Conservation (phyloP, 2,329 filamentous ascomycete species). For the Cryphonectria japonica region DNA sequence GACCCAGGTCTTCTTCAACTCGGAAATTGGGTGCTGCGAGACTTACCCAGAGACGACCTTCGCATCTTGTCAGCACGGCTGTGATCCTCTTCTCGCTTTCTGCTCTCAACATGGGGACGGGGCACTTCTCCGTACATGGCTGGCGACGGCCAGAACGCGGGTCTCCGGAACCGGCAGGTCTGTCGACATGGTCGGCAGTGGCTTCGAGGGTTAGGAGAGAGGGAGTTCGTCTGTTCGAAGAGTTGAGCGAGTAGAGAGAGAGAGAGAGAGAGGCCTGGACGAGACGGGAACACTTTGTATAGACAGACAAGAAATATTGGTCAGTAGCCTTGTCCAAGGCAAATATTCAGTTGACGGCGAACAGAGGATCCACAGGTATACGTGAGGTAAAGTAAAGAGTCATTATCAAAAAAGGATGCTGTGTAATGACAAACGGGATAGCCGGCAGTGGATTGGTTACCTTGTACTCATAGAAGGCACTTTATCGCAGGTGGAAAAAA, state of each 20-base stretch:
- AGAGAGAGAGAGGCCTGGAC: background rate
- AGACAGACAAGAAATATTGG: background rate
- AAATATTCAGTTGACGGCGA: background rate
- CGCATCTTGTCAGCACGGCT: constrained; percentile 27
- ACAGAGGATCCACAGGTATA: background rate
- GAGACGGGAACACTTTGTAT: background rate
- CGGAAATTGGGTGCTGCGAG: background rate
- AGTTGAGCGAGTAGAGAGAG: no score
- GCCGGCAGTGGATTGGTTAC: constrained; percentile 4
- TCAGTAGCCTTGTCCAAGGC: background rate
- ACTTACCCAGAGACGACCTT: constrained; percentile 51
- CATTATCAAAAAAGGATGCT: constrained; percentile 20
- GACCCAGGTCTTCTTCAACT: background rate
- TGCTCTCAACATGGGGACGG: constrained; percentile 32
- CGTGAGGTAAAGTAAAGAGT: constrained; percentile 10
- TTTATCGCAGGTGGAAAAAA: constrained; percentile 10
- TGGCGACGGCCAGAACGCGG: constrained; percentile 83
- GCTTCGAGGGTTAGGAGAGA: background rate
- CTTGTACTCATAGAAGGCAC: background rate
- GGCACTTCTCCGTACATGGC: constrained; percentile 73
- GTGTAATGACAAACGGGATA: constrained; percentile 22
- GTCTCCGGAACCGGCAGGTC: constrained; percentile 58
- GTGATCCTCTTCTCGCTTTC: constrained; percentile 49
- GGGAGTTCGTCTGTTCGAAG: background rate
- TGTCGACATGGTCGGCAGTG: constrained; percentile 39